Conservation (phyloP, 108 stramenopile genomes). For the Asterionellopsis glacialis region DNA sequence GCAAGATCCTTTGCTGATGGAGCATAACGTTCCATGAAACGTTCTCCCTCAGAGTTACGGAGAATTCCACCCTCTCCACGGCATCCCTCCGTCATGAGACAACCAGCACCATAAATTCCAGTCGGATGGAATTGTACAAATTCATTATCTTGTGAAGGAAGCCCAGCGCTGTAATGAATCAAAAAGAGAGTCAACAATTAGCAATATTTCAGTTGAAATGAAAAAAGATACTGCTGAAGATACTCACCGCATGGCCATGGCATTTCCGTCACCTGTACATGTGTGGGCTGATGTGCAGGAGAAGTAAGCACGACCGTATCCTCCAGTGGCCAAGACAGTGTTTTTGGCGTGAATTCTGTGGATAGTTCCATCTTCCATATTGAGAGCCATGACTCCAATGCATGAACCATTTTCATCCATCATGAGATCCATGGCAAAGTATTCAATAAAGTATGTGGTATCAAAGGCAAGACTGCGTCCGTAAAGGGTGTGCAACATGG, state of each 20-base stretch:
- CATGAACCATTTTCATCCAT: constrained; percentile 90
- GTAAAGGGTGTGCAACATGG: constrained; percentile 99
- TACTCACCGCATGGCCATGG: constrained; percentile 88
- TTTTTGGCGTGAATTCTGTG: constrained; percentile 97
- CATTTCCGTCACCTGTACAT: constrained; percentile 98
- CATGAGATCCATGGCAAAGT: constrained; percentile 96
- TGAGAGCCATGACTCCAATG: constrained; percentile 93
- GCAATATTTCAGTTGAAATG: too few relatives aligned
- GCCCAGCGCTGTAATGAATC: constrained; percentile 29
- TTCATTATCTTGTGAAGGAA: constrained; percentile 96
- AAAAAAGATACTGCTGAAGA: constrained; percentile 2
- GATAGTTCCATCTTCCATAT: constrained; percentile 98
- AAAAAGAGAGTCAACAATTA: too few relatives aligned
- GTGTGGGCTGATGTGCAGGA: constrained; percentile 98
- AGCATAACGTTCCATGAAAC: constrained; percentile 99
- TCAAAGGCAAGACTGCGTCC: constrained; percentile 98
- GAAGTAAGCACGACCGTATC: constrained; percentile 98
- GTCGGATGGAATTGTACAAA: constrained; percentile 99
- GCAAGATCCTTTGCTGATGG: constrained; percentile 99
- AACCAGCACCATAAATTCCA: constrained; percentile 99
- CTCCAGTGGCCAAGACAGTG: constrained; percentile 98
- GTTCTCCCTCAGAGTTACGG: constrained; percentile 94
- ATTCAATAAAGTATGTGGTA: constrained; percentile 99
- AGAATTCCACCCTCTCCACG: constrained; percentile 99
- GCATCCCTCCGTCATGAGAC: constrained; percentile 99